Base-by-base conservation (phyloP, 2,329 filamentous ascomycete species). In the Aspergillus luchuensis region DNA sequence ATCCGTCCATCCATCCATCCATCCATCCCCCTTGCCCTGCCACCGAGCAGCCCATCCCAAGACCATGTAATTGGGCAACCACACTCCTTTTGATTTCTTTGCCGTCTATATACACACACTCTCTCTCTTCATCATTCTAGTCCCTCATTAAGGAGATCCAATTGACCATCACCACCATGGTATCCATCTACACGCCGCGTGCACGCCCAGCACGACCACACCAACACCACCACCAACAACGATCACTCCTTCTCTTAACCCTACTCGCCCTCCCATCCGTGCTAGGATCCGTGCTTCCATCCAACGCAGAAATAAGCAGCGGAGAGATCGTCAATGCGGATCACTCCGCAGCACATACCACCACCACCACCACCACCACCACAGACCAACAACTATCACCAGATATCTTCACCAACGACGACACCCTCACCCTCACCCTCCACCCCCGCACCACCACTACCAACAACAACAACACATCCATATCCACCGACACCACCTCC, bases 401-500 rank as follows among this genome's bases (percentile, higher is more conserved):
- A 17, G 17, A 17, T 11, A 43, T 10, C 43, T 21, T 25, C 43
- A 47, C 43, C 17, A 21, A 17, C 43, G 17, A 47, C 8, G 8
- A 47, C 43, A 47, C 43, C 19, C n/a, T 4, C 33, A 57, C 21
- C 19, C 19, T 10, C 33, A 57, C 45, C 13, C 11, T 47, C 23
- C 23, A 39, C n/a, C 57, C 51, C 10, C 45, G 21, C 17, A 17
- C 39, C 23, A 17, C 64, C 47, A 41, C 33, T 5, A 21, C 17
- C 45, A 30, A 54, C 30, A 15, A 38, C 45, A 30, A 54, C 30
- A 15, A 38, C 21, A 39, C 58, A 33, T 45, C 52, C 4, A 36
- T 56, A 3, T 57, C 68, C 10, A 59, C 62, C 15, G 57, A 63
- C 15, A 58, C 60, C n/a, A 59, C 64, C 19, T 0, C 2, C 28